Conservation (phyloP, 2,329 filamentous ascomycete genomes). For the Metarhizium brunneum region DNA sequence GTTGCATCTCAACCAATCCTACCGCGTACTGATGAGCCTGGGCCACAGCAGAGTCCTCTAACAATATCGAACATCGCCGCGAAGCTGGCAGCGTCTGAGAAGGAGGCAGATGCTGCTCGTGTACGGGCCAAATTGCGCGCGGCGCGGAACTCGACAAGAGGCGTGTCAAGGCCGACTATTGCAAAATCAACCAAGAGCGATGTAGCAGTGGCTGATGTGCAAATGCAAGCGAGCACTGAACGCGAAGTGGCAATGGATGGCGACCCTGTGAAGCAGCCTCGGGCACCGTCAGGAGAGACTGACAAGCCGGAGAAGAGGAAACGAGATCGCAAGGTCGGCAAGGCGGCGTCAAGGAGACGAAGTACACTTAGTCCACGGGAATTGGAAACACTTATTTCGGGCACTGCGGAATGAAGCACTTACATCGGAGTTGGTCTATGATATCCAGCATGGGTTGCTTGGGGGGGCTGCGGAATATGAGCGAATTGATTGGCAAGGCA, state of each 20-base stretch:
- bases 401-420: constrained; percentile 30
- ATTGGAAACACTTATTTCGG: constrained; percentile 53
- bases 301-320: constrained; percentile 33
- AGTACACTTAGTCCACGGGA: constrained; percentile 72
- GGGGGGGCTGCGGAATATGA: background rate
- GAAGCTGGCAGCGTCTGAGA: constrained; percentile 54
- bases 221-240: background rate
- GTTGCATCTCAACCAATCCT: background rate
- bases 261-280: constrained; percentile 22
- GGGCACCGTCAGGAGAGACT: constrained; percentile 8
- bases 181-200: constrained; percentile 2
- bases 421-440: background rate
- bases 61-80: constrained; percentile 54
- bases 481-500: background rate
- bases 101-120: constrained; percentile 53
- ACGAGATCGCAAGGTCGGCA: constrained; percentile 43
- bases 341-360: constrained; percentile 52
- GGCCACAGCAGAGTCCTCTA: constrained; percentile 43
- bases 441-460: background rate
- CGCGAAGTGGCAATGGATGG: constrained; percentile 13
- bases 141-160: constrained; percentile 28
- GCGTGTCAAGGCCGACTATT: constrained; percentile 19
- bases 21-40: background rate
- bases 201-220: background rate
- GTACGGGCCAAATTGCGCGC: constrained; percentile 54